Percentiles rank a stretch among this genome's conserved stretches.
These are phyloP conservation scores for Schizosaccharomyces cryophilus DNA, from an alignment of 805 yeast species.

Conservation along the genomic window DNA sequence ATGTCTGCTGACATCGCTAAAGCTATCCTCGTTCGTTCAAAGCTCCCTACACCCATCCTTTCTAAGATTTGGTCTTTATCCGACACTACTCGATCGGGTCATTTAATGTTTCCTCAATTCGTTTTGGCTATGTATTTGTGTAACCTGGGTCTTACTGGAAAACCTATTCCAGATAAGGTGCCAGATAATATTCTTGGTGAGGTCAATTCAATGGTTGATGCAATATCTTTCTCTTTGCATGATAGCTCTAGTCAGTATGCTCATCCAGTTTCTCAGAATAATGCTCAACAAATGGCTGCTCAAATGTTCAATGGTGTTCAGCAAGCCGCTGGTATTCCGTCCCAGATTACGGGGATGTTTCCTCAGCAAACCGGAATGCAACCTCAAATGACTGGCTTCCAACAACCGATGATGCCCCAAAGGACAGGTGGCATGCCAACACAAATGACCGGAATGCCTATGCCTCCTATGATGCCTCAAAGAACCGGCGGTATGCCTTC, in stretches of 20 bases:
- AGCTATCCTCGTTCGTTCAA: conserved; percentile 55
- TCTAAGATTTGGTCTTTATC: conserved; percentile 71
- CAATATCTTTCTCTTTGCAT: conserved; percentile 55
- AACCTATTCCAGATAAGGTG: conserved; percentile 43
- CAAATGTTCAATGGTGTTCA: conserved; percentile 4
- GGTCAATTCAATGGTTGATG: conserved; percentile 72
- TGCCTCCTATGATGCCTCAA: conserved; percentile 8
- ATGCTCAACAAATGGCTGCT: conserved; percentile 2
- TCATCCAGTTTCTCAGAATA: not conserved
- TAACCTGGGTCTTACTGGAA: conserved; percentile 52
- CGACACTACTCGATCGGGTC: conserved; percentile 73
- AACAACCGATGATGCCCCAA: not conserved
- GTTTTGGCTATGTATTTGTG: conserved; percentile 78
- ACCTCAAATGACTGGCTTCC: not conserved
- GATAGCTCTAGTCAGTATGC: conserved; percentile 17
- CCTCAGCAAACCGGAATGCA: conserved; percentile 1
- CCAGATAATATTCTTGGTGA: conserved; percentile 59
- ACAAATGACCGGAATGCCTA: conserved; percentile 13
- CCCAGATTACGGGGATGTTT: conserved; percentile 11
- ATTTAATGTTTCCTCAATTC: conserved; percentile 76
- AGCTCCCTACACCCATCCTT: conserved; percentile 44
- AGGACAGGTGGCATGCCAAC: not conserved
- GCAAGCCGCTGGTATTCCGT: not conserved
- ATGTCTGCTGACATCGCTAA: conserved; percentile 37
- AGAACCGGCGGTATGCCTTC: conserved; percentile 2